Evolutionary conservation across 140 eudicot species (phyloP).

Genomic region (Ambrosia hybrid): DNA sequence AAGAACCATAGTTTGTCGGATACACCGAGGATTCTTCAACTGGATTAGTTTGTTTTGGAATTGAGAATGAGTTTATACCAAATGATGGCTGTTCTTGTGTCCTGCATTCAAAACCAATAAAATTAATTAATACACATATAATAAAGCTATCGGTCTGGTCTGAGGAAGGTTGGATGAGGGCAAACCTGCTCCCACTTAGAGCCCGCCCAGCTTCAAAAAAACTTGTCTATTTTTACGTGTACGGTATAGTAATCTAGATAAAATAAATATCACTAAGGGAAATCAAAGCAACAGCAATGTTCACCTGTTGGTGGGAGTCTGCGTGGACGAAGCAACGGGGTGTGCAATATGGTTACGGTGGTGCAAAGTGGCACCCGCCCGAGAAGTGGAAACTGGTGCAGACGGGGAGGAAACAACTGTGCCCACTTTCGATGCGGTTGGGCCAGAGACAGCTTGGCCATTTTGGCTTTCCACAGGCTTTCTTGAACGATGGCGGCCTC

Average conservation of each 20-base stretch:
- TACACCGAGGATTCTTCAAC: conserved; percentile 42
- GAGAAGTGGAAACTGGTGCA: conserved; percentile 45
- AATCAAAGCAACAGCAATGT: background rate
- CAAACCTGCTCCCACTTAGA: too few species aligned
- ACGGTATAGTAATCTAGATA: too few species aligned
- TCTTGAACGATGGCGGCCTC: conserved; percentile 99
- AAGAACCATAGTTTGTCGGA: conserved; percentile 36
- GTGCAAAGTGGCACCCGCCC: conserved; percentile 33
- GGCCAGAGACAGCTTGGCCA: conserved; percentile 81
- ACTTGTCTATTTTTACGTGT: too few species aligned
- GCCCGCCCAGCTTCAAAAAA: too few species aligned
- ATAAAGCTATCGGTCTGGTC: too few species aligned
- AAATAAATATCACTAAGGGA: too few species aligned
- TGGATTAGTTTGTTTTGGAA: conserved; percentile 43
- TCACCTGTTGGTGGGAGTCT: conserved; percentile 52
- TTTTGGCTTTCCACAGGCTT: conserved; percentile 99
- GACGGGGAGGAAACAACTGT: conserved; percentile 55
- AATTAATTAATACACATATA: too few species aligned
- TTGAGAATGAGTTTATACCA: conserved; percentile 21
- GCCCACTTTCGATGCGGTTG: conserved; percentile 48
- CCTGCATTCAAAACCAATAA: conserved; percentile 38
- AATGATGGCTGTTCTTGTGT: conserved; percentile 48
- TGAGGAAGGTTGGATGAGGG: too few species aligned
- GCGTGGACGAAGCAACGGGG: conserved; percentile 26
- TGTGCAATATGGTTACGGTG: conserved; percentile 1